These are phyloP conservation scores for Agaricus sinodeliciosus DNA, from an alignment of 768 basidiomycete genomes.

Conservation along the genomic window DNA sequence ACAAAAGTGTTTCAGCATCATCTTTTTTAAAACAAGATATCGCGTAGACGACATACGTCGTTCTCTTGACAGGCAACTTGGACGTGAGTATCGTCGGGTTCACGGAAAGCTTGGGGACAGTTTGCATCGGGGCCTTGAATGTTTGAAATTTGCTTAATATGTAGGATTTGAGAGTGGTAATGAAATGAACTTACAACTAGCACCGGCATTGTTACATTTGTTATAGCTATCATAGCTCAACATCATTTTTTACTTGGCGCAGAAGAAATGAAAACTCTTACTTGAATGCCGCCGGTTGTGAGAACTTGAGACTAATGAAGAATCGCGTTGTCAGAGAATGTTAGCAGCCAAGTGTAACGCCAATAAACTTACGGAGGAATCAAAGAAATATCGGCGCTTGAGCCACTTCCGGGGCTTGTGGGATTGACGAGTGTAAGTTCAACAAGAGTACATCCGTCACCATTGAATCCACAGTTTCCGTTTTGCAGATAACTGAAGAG, in stretches of 20 bases:
- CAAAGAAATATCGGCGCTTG: conserved; percentile 17
- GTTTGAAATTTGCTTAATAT: neutral
- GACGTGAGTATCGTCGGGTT: conserved; percentile 26
- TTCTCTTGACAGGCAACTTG: conserved; percentile 31
- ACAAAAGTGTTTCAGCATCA: neutral
- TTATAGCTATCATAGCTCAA: conserved; percentile 24
- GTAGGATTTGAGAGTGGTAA: neutral
- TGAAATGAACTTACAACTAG: conserved; percentile 29
- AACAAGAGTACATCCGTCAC: conserved; percentile 31
- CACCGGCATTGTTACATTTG: conserved; percentile 36
- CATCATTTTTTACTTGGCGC: neutral
- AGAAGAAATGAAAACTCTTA: conserved; percentile 11
- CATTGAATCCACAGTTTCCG: conserved; percentile 30
- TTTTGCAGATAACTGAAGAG: conserved; percentile 1
- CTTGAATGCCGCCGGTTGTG: conserved; percentile 34
- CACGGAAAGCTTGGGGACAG: conserved; percentile 32
- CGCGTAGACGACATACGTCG: conserved; percentile 21
- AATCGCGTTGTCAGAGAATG: neutral
- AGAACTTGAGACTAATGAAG: conserved; percentile 30
- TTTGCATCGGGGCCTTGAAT: conserved; percentile 24
- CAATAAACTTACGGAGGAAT: conserved; percentile 31
- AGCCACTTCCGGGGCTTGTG: conserved; percentile 11
- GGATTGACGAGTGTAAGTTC: conserved; percentile 28
- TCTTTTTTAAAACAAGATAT: neutral
- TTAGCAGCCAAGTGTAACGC: neutral